Base-by-base conservation (phyloP, 495 filamentous ascomycete species). In the Xylaria grammica region DNA sequence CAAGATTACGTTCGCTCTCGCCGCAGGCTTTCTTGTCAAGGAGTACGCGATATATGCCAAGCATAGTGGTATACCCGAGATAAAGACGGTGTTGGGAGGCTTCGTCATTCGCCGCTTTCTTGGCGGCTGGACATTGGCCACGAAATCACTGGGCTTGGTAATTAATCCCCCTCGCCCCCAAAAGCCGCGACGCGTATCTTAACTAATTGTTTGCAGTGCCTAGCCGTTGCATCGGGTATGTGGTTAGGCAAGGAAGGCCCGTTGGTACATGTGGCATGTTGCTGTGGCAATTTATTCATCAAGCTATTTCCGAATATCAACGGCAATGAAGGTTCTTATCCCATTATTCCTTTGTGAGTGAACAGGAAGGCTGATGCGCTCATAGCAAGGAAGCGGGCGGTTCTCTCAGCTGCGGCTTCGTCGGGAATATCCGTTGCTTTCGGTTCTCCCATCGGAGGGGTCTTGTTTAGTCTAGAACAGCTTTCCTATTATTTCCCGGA, bases 241-340 rank as follows among this genome's bases (percentile, higher is more conserved):
- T 99, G 95, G 95, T 77, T 99, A n/a, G 95, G 95, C 20, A 99
- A 99, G 74, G 95, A 99, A 82, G 95, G 95, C 4, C 95, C 95
- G 9, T 80, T 99, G 36, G 96, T 99, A 0, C 95, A 99, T 77
- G 96, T 99, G 44, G 94, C 96, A 59, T 99, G 95, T 75, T 99
- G 95, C 74, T 97, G 93, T 73, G 94, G 96, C 29, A 98, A 96
- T 73, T 79, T 98, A 6, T 91, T 98, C 62, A 96, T 96, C 88
- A 97, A 95, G 73, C 78, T 92, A 50, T 97, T 96, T 65, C 82
- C 86, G 4, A 90, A 84, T 67, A 87, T 99, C 30, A 91, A 91
- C 57, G 84, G 84, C 30, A 99, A 99, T 76, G 95, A 99, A 87
- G 91, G 90, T 91, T 75, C 46, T 75, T 66, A 29, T 38, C 26